Conservation (phyloP, 164 flowering plant species). For the Nymphaea colorata region DNA sequence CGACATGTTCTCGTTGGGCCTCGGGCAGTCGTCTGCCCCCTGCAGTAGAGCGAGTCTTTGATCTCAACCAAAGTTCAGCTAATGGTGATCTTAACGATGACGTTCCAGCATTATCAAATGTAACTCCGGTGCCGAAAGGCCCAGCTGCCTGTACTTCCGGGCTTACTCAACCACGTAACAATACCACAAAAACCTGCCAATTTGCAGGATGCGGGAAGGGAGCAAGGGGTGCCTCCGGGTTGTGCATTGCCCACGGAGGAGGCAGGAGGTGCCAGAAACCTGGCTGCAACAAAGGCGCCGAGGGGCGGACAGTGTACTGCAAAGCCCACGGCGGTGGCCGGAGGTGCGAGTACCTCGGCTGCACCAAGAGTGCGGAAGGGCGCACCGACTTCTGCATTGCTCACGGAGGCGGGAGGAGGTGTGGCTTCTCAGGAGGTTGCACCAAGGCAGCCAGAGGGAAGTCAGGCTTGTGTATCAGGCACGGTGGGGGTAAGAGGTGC, state of each 20-base stretch:
- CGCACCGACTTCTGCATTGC: constrained; percentile 89
- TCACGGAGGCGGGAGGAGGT: constrained; percentile 93
- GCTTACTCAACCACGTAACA: constrained; percentile 31
- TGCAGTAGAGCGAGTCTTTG: background rate
- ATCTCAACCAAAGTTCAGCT: background rate
- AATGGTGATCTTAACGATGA: background rate
- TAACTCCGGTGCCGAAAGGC: constrained; percentile 29
- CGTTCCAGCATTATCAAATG: constrained; percentile 27
- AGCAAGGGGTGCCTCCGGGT: constrained; percentile 96
- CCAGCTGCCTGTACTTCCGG: constrained; percentile 76
- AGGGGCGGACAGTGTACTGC: constrained; percentile 88
- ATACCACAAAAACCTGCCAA: constrained; percentile 60
- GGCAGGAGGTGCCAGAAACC: constrained; percentile 78
- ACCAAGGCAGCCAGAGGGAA: constrained; percentile 82
- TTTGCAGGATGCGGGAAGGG: constrained; percentile 83
- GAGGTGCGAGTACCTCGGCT: constrained; percentile 75
- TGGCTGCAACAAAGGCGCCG: constrained; percentile 90
- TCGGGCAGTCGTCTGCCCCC: background rate
- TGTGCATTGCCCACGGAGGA: constrained; percentile 94
- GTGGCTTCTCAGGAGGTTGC: constrained; percentile 60
- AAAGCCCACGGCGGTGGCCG: constrained; percentile 99
- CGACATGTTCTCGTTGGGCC: background rate
- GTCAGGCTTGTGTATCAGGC: constrained; percentile 83
- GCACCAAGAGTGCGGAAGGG: constrained; percentile 97
- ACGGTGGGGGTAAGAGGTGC: constrained; percentile 99